phyloP scores from a whole-genome alignment of 805 yeast species.

The Peterozyma toletana region DNA sequence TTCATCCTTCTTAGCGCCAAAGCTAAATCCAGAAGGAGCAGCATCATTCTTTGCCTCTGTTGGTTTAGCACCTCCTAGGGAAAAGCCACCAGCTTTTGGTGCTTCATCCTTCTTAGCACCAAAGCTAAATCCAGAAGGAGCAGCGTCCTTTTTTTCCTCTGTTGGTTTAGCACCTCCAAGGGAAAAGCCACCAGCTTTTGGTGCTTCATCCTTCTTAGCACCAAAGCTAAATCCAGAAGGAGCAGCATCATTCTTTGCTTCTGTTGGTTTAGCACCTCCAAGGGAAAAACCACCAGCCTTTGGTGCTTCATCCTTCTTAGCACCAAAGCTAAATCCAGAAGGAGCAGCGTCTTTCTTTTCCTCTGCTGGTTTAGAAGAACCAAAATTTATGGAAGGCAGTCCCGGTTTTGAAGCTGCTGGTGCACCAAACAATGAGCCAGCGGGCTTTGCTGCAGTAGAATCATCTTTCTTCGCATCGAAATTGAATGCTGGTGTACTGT shows the following conservation, averaged over 20 bases:
- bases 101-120: constrained; percentile 4
- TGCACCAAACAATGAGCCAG: not conserved
- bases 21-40: constrained; percentile 7
- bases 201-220: not conserved
- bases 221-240: constrained; percentile 10
- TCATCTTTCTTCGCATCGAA: constrained; percentile 2
- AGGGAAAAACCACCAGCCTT: constrained; percentile 1
- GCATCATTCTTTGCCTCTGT: constrained; percentile 5
- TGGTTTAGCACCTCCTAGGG: constrained; percentile 12
- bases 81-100: constrained; percentile 5
- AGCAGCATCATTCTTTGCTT: constrained; percentile 1
- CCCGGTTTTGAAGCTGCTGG: not conserved
- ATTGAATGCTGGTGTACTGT: constrained; percentile 1
- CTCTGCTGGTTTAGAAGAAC: not conserved
- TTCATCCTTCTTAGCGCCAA: constrained; percentile 4
- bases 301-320: constrained; percentile 8
- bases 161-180: constrained; percentile 4
- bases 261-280: constrained; percentile 5
- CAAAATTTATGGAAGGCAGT: not conserved
- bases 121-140: constrained; percentile 8
- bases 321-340: constrained; percentile 13
- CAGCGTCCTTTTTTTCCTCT: constrained; percentile 4
- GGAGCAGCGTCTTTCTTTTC: not conserved
- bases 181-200: not conserved
- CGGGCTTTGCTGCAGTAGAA: not conserved